These are phyloP conservation scores for Oxyria digyna DNA, from an alignment of 148 eudicot species.

Conservation along the genomic window DNA sequence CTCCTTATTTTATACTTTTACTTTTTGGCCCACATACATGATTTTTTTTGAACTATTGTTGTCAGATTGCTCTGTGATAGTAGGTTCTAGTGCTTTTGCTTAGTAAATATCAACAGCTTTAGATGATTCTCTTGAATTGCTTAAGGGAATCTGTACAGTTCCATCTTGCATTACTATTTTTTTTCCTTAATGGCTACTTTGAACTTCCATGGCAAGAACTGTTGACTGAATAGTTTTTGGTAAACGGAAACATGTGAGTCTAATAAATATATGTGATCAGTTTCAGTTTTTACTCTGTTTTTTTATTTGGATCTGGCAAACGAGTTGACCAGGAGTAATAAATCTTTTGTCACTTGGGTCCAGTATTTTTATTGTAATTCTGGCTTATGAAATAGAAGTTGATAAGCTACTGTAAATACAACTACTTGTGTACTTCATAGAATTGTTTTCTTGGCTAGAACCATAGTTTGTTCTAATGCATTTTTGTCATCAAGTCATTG, in stretches of 20 bases:
- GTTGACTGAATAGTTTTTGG: not conserved
- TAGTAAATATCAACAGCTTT: not conserved
- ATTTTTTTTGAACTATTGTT: not conserved
- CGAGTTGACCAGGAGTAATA: not conserved
- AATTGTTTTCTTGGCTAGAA: not conserved
- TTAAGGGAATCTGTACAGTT: not conserved
- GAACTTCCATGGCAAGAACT: not conserved
- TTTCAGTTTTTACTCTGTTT: not conserved
- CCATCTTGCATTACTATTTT: not conserved
- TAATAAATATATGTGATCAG: not conserved
- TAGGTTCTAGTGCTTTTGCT: not conserved
- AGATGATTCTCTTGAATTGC: not conserved
- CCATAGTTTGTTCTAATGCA: not conserved
- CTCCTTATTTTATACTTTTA: too few relatives aligned
- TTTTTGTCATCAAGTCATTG: not conserved
- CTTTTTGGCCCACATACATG: not conserved
- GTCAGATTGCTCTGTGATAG: not conserved
- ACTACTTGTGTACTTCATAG: not conserved
- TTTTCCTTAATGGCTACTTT: not conserved
- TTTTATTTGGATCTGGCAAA: not conserved
- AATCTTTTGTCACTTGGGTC: not conserved
- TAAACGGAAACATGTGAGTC: not conserved
- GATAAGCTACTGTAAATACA: not conserved
- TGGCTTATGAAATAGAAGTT: not conserved
- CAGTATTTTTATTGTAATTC: not conserved